Percentiles rank a stretch among this genome's conserved stretches.
Conservation (phyloP, 2,329 filamentous ascomycete species). For the Magnaporthales sp. region DNA sequence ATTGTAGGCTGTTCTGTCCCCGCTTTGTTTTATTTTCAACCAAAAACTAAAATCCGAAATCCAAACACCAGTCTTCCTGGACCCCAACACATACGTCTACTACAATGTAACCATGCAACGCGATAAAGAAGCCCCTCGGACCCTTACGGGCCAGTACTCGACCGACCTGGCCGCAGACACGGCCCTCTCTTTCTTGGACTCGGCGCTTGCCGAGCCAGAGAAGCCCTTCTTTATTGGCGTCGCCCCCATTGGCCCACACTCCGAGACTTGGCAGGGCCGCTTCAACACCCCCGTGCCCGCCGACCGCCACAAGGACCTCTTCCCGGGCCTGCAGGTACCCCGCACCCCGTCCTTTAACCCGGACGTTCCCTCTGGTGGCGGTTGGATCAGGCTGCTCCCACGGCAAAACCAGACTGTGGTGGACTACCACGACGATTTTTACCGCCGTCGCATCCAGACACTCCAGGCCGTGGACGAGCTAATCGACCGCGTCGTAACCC, state of each 20-base stretch:
- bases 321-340: slow-evolving; percentile 49
- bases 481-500: neutral
- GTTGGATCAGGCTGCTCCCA: neutral
- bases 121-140: slow-evolving; percentile 23
- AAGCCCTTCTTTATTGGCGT: slow-evolving; percentile 60
- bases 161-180: slow-evolving; percentile 53
- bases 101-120: slow-evolving; percentile 51
- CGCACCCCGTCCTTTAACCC: slow-evolving; percentile 60
- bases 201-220: slow-evolving; percentile 41
- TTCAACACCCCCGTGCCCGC: slow-evolving; percentile 42
- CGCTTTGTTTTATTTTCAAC: too few relatives aligned
- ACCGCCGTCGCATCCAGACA: neutral
- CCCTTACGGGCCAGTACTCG: slow-evolving; percentile 23
- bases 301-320: slow-evolving; percentile 53
- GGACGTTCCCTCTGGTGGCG: slow-evolving; percentile 34
- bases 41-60: too few relatives aligned
- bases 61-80: slow-evolving; percentile 28
- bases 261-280: slow-evolving; percentile 19
- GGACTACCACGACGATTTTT: neutral
- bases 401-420: neutral
- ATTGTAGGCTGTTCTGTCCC: neutral
- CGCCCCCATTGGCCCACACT: slow-evolving; percentile 60
- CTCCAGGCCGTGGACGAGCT: neutral
- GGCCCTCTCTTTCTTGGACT: slow-evolving; percentile 50
- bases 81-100: slow-evolving; percentile 56